Percentiles rank a stretch among this genome's conserved stretches.
phyloP scores from a whole-genome alignment of 768 basidiomycete genomes.

The Pholiota microspora region DNA sequence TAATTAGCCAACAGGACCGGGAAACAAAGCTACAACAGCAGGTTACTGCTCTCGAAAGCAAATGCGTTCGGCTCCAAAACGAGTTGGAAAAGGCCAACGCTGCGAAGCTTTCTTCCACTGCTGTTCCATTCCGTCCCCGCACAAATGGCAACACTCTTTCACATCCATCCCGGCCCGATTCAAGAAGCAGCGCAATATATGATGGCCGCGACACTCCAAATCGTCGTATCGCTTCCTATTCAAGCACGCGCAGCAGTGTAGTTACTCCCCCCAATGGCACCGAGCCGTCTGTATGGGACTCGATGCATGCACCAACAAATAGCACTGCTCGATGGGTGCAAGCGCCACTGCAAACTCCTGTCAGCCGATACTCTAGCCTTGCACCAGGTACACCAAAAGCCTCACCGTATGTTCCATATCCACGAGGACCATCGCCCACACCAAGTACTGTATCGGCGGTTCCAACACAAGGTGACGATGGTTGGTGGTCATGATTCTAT shows the following conservation, averaged over 20 bases:
- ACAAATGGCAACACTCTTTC: constrained; percentile 36
- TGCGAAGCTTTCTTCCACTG: constrained; percentile 25
- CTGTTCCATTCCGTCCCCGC: constrained; percentile 35
- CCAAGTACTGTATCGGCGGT: constrained; percentile 72
- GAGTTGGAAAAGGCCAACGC: constrained; percentile 52
- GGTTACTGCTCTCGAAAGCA: constrained; percentile 57
- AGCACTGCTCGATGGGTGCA: constrained; percentile 16
- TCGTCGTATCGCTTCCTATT: constrained; percentile 32
- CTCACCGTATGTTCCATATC: constrained; percentile 22
- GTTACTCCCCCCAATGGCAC: constrained; percentile 39
- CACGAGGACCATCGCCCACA: constrained; percentile 62
- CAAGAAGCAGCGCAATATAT: constrained; percentile 67
- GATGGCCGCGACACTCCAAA: constrained; percentile 51
- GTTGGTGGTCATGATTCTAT: constrained; percentile 68
- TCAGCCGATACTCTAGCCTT: constrained; percentile 34
- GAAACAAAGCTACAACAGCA: constrained; percentile 70
- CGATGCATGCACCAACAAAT: not conserved
- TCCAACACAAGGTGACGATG: constrained; percentile 69
- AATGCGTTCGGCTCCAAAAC: constrained; percentile 52
- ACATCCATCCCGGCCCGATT: constrained; percentile 64
- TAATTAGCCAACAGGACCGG: constrained; percentile 50
- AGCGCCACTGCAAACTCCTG: constrained; percentile 30
- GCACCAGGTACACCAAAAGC: constrained; percentile 36
- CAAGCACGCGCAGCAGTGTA: constrained; percentile 13
- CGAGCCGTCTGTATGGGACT: constrained; percentile 44